These are phyloP conservation scores for Chlorella sorokiniana DNA, from an alignment of 139 green algal genomes.

Conservation along the genomic window DNA sequence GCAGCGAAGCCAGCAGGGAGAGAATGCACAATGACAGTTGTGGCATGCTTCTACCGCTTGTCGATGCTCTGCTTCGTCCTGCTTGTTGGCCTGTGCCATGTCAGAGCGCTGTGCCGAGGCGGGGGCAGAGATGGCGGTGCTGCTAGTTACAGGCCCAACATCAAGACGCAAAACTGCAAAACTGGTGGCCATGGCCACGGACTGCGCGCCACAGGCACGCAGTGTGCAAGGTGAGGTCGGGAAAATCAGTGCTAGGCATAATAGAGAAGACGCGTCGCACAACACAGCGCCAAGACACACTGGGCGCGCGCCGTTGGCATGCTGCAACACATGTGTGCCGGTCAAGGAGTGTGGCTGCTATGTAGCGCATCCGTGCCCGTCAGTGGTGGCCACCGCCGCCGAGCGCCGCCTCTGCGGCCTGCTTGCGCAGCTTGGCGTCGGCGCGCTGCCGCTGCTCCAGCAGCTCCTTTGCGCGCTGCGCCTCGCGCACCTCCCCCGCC, in stretches of 20 bases:
- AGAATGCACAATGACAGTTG: neutral
- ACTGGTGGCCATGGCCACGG: neutral
- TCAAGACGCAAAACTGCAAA: neutral
- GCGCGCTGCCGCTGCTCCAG: conserved; percentile 60
- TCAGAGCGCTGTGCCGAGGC: too few species aligned
- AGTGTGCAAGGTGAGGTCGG: neutral
- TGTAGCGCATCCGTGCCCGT: too few species aligned
- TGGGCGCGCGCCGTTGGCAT: too few species aligned
- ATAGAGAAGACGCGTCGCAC: too few species aligned
- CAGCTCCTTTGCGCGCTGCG: conserved; percentile 53
- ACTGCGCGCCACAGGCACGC: neutral
- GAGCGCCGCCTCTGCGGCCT: neutral
- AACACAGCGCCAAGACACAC: too few species aligned
- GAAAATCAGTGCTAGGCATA: too few species aligned
- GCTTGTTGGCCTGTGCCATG: neutral
- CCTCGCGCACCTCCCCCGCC: conserved; percentile 32
- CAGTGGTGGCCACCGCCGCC: neutral
- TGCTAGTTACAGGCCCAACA: too few species aligned
- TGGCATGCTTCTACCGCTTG: neutral
- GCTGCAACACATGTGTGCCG: too few species aligned
- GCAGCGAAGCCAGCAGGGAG: neutral
- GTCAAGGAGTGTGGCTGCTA: too few species aligned
- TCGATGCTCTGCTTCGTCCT: neutral
- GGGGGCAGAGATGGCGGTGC: too few species aligned
- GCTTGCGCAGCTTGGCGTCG: conserved; percentile 62